Evolutionary conservation across 139 green algal species (phyloP), one percentile per base, ranked within the genome.

Genomic region (Axilococcus clingmanii): DNA sequence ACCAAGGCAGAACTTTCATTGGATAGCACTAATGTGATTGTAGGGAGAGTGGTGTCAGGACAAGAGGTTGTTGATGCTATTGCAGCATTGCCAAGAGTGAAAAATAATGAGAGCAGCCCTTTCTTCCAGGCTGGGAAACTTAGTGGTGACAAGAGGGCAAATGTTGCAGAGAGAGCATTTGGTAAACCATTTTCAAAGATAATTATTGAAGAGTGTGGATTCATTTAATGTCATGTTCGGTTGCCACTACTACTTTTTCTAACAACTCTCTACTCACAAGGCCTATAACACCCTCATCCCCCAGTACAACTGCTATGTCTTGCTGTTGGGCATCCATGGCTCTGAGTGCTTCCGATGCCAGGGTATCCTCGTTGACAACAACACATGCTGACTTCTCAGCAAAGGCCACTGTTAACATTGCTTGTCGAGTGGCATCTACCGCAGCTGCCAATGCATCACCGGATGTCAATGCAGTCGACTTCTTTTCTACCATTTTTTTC

Each of bases 61-160:
- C 55, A 68, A 54, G 64, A 79, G 2, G 33, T 69, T 7, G 65
- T 84, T 27, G n/a, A 65, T 12, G 9, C 41, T 7, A 30, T 84
- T 8, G 40, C 57, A 4, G 30, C 16, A 15, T 42, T 81, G 48
- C 72, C 72, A 12, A 32, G 64, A 7, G 72, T 80, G 17, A 77
- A 74, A 48, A 47, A 76, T 61, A 80, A 80, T 43, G 51, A 48
- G 15, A 42, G 30, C 28, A 63, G 40, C 6, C 54, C 66, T 29
- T 80, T 73, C 52, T 76, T 80, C 60, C 73, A 61, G 40, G 61
- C 68, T 37, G 71, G 65, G 19, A 80, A 80, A 47, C 11, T 27
- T 14, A 41, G 62, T 45, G 75, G 75, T 22, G 75, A 83, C 58
- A 74, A 63, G 36, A 55, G 75, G 4, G 75, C 75, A 16, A 58